Percentiles rank a stretch among this genome's conserved stretches.
Conservation (phyloP, 225 moss, liverwort and hornwort genomes). For the Antitrichia curtipendula region DNA sequence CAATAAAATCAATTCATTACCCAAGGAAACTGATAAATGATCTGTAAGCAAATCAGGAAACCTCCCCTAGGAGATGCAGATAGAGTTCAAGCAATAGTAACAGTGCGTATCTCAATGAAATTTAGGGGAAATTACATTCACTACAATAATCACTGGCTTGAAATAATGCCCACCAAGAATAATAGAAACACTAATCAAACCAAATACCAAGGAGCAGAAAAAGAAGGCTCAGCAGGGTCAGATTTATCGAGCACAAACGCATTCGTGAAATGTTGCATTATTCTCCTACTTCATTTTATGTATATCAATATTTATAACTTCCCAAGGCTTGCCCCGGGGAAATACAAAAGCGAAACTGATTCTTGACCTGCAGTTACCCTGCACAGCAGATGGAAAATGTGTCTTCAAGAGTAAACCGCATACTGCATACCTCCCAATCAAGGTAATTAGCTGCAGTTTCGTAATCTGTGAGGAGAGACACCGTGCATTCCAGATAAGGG, state of each 20-base stretch:
- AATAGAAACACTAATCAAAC: background rate
- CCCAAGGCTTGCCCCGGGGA: background rate
- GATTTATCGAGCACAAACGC: background rate
- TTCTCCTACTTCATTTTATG: background rate
- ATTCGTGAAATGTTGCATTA: background rate
- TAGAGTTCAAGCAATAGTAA: background rate
- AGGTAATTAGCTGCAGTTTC: constrained; percentile 91
- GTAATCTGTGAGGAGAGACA: constrained; percentile 97
- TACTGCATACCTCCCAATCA: constrained; percentile 97
- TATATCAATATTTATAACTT: background rate
- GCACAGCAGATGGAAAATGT: constrained; percentile 32
- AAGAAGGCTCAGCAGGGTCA: background rate
- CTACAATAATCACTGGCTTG: background rate
- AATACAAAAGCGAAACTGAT: constrained; percentile 26
- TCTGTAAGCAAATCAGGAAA: background rate
- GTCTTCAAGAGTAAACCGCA: constrained; percentile 34
- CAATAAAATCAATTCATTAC: background rate
- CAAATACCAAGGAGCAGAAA: background rate
- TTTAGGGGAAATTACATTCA: background rate
- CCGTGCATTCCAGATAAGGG: constrained; percentile 98
- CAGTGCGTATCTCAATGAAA: background rate
- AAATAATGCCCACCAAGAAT: background rate
- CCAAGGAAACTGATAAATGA: background rate
- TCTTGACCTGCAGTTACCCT: constrained; percentile 38
- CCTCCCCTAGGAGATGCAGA: background rate